Evolutionary conservation across 1,139 yeast species (phyloP), one percentile per base, ranked within the genome.

Genomic region (Candida sanyaensis): DNA sequence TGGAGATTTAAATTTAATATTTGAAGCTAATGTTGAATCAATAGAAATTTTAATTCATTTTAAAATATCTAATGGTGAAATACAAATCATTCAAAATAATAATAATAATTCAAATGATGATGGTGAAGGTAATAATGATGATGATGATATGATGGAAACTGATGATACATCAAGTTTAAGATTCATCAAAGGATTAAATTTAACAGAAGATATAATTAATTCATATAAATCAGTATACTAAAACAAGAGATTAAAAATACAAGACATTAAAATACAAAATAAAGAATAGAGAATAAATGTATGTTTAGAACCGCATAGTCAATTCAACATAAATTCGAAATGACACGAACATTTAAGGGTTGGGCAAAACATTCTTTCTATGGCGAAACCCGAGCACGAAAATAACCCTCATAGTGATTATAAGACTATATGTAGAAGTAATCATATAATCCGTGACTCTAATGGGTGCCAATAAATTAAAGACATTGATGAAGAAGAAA

Each of bases 311-410:
- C 89, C 86, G 88, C 88, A 81, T 77, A 75, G 81, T 72, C 73
- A 67, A 64, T 65, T 73, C 73, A 72, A 59, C 51, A 47, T 36
- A 56, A 56, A 60, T 60, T 62, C 60, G 66, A 65, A 61, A 61
- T 63, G 73, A 73, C 85, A 79, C 87, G 88, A 81, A 45, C 88
- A 71, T 62, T 68, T 62, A 65, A 50, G 71, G 82, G 83, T 81
- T 81, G 81, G 68, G 69, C 70, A 74, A 81, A 81, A 79, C 77
- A 62, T 53, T 71, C 78, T 63, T 68, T 87, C 90, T 87, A 78
- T 86, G 93, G 87, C 88, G 74, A 21, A 69, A 86, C 93, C 93
- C 93, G 91, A 87, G 95, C 95, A 87, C 95, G 88, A 80, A 79
- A 72, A 57, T 65, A 65, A 41, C 44, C 67, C 77, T 71, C 75